Conservation (phyloP, 2,329 filamentous ascomycete species). For the Diaporthe citriasiana region DNA sequence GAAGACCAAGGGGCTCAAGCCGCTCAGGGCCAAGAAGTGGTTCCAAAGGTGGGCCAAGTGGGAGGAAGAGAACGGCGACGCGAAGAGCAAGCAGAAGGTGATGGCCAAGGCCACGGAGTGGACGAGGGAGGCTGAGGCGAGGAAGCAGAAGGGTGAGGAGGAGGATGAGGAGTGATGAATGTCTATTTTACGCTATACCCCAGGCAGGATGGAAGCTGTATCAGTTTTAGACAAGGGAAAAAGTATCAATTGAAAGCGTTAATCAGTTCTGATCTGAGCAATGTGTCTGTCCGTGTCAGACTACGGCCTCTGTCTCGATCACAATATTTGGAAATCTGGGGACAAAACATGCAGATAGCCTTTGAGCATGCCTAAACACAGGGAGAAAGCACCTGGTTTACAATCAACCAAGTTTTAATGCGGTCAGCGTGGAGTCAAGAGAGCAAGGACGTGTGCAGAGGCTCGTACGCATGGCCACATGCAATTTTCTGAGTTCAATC, state of each 20-base stretch:
- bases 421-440: not conserved
- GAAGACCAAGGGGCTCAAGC: constrained; percentile 79
- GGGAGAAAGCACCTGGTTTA: not conserved
- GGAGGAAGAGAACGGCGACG: constrained; percentile 81
- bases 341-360: not conserved
- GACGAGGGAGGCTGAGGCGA: constrained; percentile 66
- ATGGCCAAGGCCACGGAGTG: constrained; percentile 79
- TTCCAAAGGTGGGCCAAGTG: constrained; percentile 94
- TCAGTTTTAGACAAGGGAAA: constrained; percentile 2
- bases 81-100: constrained; percentile 78
- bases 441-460: not conserved
- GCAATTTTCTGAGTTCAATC: too few species aligned
- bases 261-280: not conserved
- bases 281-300: not conserved
- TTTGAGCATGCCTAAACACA: not conserved
- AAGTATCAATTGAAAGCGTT: constrained; percentile 17
- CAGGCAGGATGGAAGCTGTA: not conserved
- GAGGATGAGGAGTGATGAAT: constrained; percentile 47
- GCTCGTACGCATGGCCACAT: not conserved
- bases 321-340: too few species aligned
- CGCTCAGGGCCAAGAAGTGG: constrained; percentile 85
- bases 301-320: not conserved
- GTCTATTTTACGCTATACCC: constrained; percentile 22
- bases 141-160: constrained; percentile 50
- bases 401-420: too few species aligned